phyloP scores from a whole-genome alignment of 179 eudicot species.

The Gypsophila paniculata region DNA sequence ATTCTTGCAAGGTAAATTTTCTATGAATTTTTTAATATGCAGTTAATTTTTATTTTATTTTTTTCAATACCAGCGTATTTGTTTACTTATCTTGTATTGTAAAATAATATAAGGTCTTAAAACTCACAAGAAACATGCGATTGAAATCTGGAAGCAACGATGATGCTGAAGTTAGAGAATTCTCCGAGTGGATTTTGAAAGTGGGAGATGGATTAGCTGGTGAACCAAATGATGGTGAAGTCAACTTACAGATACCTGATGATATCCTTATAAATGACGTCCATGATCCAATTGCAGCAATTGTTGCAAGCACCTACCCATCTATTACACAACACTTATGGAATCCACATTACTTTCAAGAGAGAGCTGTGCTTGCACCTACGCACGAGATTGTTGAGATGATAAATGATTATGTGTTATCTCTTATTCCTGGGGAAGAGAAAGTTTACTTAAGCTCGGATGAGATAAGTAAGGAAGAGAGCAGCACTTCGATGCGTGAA shows the following conservation, averaged over 20 bases:
- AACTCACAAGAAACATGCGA: background rate
- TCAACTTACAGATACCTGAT: background rate
- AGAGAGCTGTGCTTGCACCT: conserved; percentile 3
- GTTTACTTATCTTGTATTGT: too few species aligned
- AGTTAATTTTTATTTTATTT: too few species aligned
- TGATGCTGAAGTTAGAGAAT: background rate
- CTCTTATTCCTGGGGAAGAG: too few species aligned
- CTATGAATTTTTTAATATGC: too few species aligned
- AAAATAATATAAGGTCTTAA: background rate
- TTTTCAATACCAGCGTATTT: too few species aligned
- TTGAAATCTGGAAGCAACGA: background rate
- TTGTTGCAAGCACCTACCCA: background rate
- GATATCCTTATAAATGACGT: background rate
- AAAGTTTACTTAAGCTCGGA: too few species aligned
- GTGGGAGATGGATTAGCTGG: background rate
- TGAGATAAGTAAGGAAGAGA: too few species aligned
- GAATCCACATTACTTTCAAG: background rate
- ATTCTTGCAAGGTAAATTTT: background rate
- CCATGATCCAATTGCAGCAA: background rate
- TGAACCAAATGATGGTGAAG: background rate
- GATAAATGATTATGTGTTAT: background rate
- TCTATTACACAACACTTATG: background rate
- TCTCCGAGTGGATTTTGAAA: background rate
- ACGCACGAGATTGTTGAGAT: background rate
- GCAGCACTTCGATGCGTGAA: too few species aligned